Conservation (phyloP, 192 early-diverging fungal species). For the Coemansia sp. region DNA sequence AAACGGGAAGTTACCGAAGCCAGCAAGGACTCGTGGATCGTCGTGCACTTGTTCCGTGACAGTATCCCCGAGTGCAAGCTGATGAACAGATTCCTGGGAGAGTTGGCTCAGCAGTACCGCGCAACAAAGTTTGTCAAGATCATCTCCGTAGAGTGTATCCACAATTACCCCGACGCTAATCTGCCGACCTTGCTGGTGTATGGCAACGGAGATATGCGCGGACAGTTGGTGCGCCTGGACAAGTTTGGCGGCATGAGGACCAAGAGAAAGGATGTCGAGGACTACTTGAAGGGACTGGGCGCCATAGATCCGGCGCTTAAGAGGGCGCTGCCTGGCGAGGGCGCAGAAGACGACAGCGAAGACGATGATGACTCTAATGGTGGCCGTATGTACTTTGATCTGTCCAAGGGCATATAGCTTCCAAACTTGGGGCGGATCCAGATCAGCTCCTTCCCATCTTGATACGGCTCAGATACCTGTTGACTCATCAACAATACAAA, state of each 20-base stretch:
- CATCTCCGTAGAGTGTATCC: slow-evolving; percentile 90
- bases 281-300: slow-evolving; percentile 59
- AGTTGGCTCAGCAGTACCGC: slow-evolving; percentile 69
- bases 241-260: slow-evolving; percentile 82
- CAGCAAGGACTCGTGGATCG: slow-evolving; percentile 73
- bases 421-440: not conserved
- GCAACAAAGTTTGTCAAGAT: slow-evolving; percentile 96
- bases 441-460: not conserved
- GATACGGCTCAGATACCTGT: not conserved
- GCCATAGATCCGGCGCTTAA: slow-evolving; percentile 52
- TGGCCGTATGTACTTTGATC: slow-evolving; percentile 39
- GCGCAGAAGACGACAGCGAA: slow-evolving; percentile 11
- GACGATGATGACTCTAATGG: slow-evolving; percentile 20
- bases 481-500: slow-evolving; percentile 7
- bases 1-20: slow-evolving; percentile 87
- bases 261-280: slow-evolving; percentile 64
- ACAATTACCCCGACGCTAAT: slow-evolving; percentile 91
- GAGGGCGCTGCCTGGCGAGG: slow-evolving; percentile 31
- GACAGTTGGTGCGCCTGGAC: slow-evolving; percentile 81
- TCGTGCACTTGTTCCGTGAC: slow-evolving; percentile 60
- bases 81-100: slow-evolving; percentile 70
- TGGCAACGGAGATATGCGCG: slow-evolving; percentile 81
- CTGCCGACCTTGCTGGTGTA: slow-evolving; percentile 93
- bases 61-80: slow-evolving; percentile 86
- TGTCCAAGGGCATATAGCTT: slow-evolving; percentile 28